Conservation (phyloP, 1,139 yeast species). For the Pichia cactophila region DNA sequence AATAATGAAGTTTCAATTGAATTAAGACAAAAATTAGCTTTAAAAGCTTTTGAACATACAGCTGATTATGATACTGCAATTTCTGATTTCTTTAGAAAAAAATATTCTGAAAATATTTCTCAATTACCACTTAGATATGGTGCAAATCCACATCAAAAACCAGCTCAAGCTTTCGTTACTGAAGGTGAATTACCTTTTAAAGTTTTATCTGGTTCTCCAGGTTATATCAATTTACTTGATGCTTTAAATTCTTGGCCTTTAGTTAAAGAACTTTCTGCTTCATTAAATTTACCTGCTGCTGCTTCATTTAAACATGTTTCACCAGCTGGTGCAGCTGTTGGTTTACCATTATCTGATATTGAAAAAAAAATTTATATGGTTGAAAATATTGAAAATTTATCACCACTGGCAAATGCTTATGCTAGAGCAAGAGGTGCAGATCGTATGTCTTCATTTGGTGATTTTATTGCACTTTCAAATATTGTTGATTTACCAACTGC, state of each 20-base stretch:
- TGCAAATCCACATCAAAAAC: constrained; percentile 98
- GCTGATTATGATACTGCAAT: constrained; percentile 96
- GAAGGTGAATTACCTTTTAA: constrained; percentile 86
- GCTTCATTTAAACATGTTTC: constrained; percentile 98
- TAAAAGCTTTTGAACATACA: constrained; percentile 97
- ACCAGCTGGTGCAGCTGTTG: constrained; percentile 98
- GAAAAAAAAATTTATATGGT: constrained; percentile 96
- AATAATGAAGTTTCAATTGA: constrained; percentile 63
- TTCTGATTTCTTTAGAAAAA: constrained; percentile 95
- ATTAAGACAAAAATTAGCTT: constrained; percentile 76
- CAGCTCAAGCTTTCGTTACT: constrained; percentile 92
- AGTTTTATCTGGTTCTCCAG: constrained; percentile 91
- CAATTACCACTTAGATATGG: constrained; percentile 96
- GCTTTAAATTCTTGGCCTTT: constrained; percentile 98
- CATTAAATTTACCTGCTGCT: constrained; percentile 94
- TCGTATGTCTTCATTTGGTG: constrained; percentile 98
- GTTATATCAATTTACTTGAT: constrained; percentile 91
- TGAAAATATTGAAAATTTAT: constrained; percentile 85
- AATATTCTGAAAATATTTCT: constrained; percentile 81
- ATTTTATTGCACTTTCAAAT: constrained; percentile 93
- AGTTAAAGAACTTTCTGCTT: constrained; percentile 91
- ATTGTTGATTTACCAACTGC: constrained; percentile 96
- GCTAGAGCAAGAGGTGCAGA: constrained; percentile 99
- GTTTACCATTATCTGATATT: constrained; percentile 78
- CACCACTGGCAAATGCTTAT: constrained; percentile 95